Evolutionary conservation across 2,329 filamentous ascomycete genomes (phyloP).

Genomic region (Apiospora kogelbergensis): DNA sequence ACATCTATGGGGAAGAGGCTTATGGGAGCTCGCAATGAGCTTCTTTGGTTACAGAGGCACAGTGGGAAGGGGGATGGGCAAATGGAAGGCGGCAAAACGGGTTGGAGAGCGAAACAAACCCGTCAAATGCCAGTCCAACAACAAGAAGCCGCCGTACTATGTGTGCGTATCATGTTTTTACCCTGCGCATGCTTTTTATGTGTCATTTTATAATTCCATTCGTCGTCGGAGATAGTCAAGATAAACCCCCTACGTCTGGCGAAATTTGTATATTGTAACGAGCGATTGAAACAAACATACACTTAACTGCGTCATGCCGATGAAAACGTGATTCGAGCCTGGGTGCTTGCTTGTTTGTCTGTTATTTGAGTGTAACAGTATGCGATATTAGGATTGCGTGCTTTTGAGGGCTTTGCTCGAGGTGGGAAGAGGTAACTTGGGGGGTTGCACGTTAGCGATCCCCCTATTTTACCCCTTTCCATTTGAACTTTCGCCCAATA

Average conservation of each 20-base stretch:
- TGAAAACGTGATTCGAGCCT: too few species aligned
- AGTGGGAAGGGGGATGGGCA: not conserved
- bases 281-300: too few species aligned
- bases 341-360: too few species aligned
- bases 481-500: too few species aligned
- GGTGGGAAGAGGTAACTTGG: too few species aligned
- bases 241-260: not conserved
- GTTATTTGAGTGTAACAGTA: too few species aligned
- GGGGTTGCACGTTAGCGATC: too few species aligned
- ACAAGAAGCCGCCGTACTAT: not conserved
- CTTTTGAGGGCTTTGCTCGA: too few species aligned
- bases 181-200: not conserved
- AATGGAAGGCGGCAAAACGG: not conserved
- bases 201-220: constrained; percentile 1
- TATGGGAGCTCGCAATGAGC: not conserved
- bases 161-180: not conserved
- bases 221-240: not conserved
- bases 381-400: too few species aligned
- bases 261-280: not conserved
- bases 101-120: not conserved
- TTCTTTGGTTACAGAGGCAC: not conserved
- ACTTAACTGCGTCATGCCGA: too few species aligned
- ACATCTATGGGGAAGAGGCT: not conserved
- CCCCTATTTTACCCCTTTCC: too few species aligned
- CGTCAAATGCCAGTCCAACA: not conserved